Base-by-base conservation (phyloP, 2,329 filamentous ascomycete species). In the Tolypocladium guangdongense region DNA sequence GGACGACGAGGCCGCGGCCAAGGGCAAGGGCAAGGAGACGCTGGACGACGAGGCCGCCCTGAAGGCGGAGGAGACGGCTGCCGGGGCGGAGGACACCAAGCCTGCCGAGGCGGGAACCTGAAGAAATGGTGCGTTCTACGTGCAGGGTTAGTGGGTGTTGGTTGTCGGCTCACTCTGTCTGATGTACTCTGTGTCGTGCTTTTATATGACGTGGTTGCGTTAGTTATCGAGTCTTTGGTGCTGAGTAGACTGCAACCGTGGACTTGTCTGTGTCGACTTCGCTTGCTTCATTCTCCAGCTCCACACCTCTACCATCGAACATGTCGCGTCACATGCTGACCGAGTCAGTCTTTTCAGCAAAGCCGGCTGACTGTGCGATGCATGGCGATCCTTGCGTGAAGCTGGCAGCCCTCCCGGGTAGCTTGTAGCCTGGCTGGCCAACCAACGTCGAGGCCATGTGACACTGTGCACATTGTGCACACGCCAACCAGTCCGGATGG, bases 21-120 rank as follows among this genome's bases (percentile, higher is more conserved):
- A 59, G 55, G 65, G 58, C 49, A 68, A 68, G 54, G 56, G 54
- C 50, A 65, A 60, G 53, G 63, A 66, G 53, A 49, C 50, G 10
- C 30, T 57, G 35, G 57, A 58, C 7, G 56, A 22, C 2, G 45
- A 35, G n/a, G 36, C 10, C 1, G 16, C 5, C n/a, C 18, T 55
- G 30, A 55, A 50, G 1, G 52, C 45, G 22, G 53, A 53, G 32
- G 53, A 37, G 20, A 22, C n/a, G n/a, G 27, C 30, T 14, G 14
- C 27, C 16, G 24, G 43, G 12, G n/a, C 20, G n/a, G 43, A 6
- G 24, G 33, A 24, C 14, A 30, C 5, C 3, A 46, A 12, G 35
- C n/a, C 39, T 27, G 30, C n/a, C 24, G 51, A 30, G 35, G 24
- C 33, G 3, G 41, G 20, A 10, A 27, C 43, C 16, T 52, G 51